Evolutionary conservation across 495 filamentous ascomycete genomes (phyloP).

Genomic region (Cenococcum geophilum): DNA sequence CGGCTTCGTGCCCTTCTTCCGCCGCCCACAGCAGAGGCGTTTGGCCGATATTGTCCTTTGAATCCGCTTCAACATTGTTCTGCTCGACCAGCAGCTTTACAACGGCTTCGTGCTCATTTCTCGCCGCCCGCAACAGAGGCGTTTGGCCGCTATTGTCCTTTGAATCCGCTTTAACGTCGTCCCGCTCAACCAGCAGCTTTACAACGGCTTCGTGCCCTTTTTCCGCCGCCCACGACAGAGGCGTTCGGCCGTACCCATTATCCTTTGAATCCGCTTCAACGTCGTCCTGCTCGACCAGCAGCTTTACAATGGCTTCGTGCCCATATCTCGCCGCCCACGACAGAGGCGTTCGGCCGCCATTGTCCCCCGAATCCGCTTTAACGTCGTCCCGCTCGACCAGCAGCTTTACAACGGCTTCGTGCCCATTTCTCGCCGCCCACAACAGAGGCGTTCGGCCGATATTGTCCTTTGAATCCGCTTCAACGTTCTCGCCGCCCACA

Average conservation of each 20-base stretch:
- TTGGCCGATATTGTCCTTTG: background rate
- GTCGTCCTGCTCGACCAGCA: background rate
- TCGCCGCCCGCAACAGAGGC: background rate
- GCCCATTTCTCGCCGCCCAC: background rate
- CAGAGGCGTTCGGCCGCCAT: background rate
- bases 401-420: background rate
- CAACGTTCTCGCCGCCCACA: no score
- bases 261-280: background rate
- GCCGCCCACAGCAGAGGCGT: background rate
- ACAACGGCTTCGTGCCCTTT: background rate
- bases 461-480: no score
- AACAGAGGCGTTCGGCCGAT: no score
- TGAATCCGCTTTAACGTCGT: no score
- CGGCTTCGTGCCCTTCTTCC: background rate
- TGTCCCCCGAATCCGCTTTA: background rate
- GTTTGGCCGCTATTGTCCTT: no score
- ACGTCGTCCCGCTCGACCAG: background rate
- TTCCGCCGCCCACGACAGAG: no score
- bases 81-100: background rate
- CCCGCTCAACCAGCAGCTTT: background rate
- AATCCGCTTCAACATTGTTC: background rate
- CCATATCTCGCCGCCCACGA: background rate
- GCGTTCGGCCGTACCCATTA: no score
- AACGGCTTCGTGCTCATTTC: background rate
- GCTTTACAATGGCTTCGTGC: background rate